Evolutionary conservation across 2,329 filamentous ascomycete genomes (phyloP).

Genomic region (Neodidymelliopsis sp.): DNA sequence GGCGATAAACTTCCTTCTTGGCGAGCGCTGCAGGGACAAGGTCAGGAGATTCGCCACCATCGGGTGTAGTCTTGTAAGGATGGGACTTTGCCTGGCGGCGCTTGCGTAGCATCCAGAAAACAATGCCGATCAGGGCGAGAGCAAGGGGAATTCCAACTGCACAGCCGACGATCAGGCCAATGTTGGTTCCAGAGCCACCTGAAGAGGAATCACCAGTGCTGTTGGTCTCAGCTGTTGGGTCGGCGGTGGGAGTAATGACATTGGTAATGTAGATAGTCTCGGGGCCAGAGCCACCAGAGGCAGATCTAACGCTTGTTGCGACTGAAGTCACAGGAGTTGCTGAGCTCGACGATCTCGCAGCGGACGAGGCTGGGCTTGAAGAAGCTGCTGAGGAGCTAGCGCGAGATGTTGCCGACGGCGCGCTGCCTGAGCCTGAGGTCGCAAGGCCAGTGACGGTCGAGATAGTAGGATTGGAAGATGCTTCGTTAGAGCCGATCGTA

Average conservation of each 20-base stretch:
- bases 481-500: constrained; percentile 37
- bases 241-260: constrained; percentile 24
- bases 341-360: neutral
- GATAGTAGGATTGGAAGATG: constrained; percentile 28
- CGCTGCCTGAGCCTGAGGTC: constrained; percentile 18
- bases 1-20: constrained; percentile 28
- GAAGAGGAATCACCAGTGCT: constrained; percentile 5
- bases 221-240: constrained; percentile 9
- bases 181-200: constrained; percentile 29
- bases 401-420: constrained; percentile 24
- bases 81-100: constrained; percentile 31
- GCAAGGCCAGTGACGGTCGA: constrained; percentile 39
- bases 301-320: constrained; percentile 25
- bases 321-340: constrained; percentile 36
- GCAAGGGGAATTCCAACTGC: constrained; percentile 48
- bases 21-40: constrained; percentile 36
- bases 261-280: constrained; percentile 31
- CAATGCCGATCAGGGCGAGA: constrained; percentile 39
- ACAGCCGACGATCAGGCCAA: constrained; percentile 44
- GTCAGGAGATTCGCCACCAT: constrained; percentile 23
- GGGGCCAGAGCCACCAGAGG: constrained; percentile 35
- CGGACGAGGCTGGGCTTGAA: neutral
- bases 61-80: constrained; percentile 27
- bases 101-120: constrained; percentile 45
- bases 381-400: constrained; percentile 19